Evolutionary conservation across 805 yeast species (phyloP).

Genomic region (Pichia rugopelliculosa): DNA sequence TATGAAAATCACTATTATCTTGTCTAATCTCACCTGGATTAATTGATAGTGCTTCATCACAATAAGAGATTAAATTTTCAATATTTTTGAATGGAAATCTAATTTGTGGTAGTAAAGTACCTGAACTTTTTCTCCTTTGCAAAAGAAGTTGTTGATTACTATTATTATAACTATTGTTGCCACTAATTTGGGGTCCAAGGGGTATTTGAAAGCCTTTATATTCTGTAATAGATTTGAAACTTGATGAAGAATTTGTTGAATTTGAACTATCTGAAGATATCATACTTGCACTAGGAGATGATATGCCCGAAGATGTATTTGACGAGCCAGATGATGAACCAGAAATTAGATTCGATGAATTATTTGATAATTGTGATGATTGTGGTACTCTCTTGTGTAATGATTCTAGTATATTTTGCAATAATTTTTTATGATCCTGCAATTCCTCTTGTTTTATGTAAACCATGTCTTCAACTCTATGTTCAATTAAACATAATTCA

Average conservation of each 20-base stretch:
- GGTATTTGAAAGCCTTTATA: conserved; percentile 54
- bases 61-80: conserved; percentile 50
- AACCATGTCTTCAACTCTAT: conserved; percentile 69
- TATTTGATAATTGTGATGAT: conserved; percentile 15
- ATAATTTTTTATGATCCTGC: conserved; percentile 55
- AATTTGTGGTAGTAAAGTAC: conserved; percentile 30
- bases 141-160: conserved; percentile 18
- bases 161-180: background rate
- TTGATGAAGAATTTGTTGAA: conserved; percentile 1
- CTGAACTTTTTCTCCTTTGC: conserved; percentile 34
- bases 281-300: background rate
- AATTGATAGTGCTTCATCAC: conserved; percentile 67
- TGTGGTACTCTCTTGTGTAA: conserved; percentile 18
- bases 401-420: conserved; percentile 38
- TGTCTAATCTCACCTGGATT: conserved; percentile 60
- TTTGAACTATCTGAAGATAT: background rate
- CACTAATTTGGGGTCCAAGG: conserved; percentile 12
- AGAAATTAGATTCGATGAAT: background rate
- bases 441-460: conserved; percentile 69
- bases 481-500: conserved; percentile 80
- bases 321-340: conserved; percentile 19
- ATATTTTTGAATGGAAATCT: conserved; percentile 59
- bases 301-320: conserved; percentile 8
- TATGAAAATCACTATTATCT: background rate
- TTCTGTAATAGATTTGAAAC: conserved; percentile 28